Evolutionary conservation across 257 asterid species (phyloP).

Genomic region (Solanum okadae): DNA sequence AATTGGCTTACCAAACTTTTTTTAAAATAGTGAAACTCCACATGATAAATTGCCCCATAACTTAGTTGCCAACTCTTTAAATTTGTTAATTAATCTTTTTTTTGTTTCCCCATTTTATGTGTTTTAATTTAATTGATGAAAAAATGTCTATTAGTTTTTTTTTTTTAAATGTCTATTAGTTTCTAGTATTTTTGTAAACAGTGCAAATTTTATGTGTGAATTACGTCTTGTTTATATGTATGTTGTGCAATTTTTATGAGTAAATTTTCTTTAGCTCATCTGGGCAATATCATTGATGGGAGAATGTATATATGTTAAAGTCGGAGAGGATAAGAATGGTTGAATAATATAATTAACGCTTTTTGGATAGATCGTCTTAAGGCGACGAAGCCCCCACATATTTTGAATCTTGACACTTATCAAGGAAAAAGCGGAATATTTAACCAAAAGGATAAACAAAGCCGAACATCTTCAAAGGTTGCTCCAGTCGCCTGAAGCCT

Average conservation of each 20-base stretch:
- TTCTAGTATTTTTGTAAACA: neutral
- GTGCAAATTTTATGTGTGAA: neutral
- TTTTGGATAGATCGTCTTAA: neutral
- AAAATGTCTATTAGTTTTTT: neutral
- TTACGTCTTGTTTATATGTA: neutral
- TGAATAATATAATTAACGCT: too few relatives aligned
- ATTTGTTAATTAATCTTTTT: neutral
- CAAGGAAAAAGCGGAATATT: neutral
- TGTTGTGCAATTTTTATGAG: neutral
- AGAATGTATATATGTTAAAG: neutral
- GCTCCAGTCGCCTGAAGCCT: neutral
- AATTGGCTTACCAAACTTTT: neutral
- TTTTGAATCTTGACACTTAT: neutral
- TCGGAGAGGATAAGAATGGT: neutral
- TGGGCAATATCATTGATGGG: neutral
- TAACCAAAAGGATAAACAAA: too few relatives aligned
- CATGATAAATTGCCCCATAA: neutral
- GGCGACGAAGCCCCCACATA: neutral
- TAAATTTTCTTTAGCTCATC: neutral
- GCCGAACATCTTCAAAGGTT: neutral
- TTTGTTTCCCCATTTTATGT: neutral
- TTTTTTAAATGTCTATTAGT: neutral
- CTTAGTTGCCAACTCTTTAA: neutral
- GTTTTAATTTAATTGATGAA: neutral
- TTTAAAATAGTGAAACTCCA: neutral